Base-by-base conservation (phyloP, 257 asterid genomes). In the Solanum okadae region DNA sequence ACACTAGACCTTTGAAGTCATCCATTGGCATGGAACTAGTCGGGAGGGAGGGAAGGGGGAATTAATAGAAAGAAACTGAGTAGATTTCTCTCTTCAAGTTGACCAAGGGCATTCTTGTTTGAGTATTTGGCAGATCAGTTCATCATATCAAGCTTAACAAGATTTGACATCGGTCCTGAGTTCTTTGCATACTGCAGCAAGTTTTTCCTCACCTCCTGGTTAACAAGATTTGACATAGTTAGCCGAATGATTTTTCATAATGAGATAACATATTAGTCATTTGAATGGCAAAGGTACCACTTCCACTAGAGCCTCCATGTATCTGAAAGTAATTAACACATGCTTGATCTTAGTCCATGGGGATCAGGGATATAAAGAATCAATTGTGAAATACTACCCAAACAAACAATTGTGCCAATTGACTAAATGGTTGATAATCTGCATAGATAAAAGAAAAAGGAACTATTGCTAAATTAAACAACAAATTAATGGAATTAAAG, bases 221-320 rank as follows among this genome's bases (percentile, higher is more conserved):
- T 9, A 86, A 89, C 83, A 34, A 52, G 83, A 87, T 38, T 65
- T 85, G 65, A 86, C 25, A 33, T 46, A 38, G 71, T 72, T 49
- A 59, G 84, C 68, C 34, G 46, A 22, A 70, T 7, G 27, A 16
- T 5, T 79, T 44, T n/a, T 10, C 49, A 76, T 63, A 77, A 71
- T 27, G 35, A 25, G 31, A 25, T 63, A 67, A 5, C 1, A 35
- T 35, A 35, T 35, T 1, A 35, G 37, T 1, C 72, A 97, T 89
- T 90, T 97, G 99, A 91, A 96, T 97, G 49, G 99, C 96, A 92
- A 95, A 97, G 44, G 99, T 95, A 86, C 98, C 99, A 27, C 92
- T 96, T 85, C 98, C 99, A 89, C 99, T 97, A 87, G 99, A 96
- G 88, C 52, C 52, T 44, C 99, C 99, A 85, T 97, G 99, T 89